Base-by-base conservation (phyloP, 768 basidiomycete genomes). In the Psilocybe subaeruginosa region DNA sequence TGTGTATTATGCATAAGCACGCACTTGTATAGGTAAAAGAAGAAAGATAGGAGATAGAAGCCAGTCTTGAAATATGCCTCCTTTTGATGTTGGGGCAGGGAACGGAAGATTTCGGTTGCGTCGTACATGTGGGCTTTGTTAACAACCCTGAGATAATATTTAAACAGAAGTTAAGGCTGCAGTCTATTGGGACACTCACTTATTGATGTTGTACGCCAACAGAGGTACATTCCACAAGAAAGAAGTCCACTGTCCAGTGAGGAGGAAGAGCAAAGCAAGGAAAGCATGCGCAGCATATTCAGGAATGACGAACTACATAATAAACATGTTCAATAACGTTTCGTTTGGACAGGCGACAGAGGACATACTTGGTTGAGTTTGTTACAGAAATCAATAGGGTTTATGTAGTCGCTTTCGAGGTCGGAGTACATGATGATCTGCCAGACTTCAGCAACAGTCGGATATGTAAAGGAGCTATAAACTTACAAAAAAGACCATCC, bases 391-490 rank as follows among this genome's bases (percentile, higher is more conserved):
- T 99, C 97, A 84, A 99, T 99, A 58, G 97, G 97, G 77, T 99
- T 99, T 82, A 98, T 96, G 80, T 98, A 98, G 83, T 97, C 95
- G 82, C 94, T 97, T 77, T 97, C 96, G 72, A 99, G 81, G 80
- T 99, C 97, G 29, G 95, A 97, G 82, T 97, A 98, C 97, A 98
- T 98, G 82, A 99, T 98, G 71, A 99, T 95, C 96, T 98, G 56
- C 43, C 19, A 58, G 50, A 56, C 47, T 43, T 52, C 56, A 58
- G 54, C 27, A 31, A 19, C 16, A 17, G 37, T 8, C 31, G 19
- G 31, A 29, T 19, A 37, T n/a, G 31, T 30, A 53, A 46, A 29
- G 52, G 39, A 16, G n/a, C 12, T 4, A 8, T 23, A 27, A 31
- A 88, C 94, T 75, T 70, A 98, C 96, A 77, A 97, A 99, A 83